Evolutionary conservation across 1,284 basidiomycete species (phyloP), one percentile per base, ranked within the genome.

Genomic region (Cystobasidium slooffiae): DNA sequence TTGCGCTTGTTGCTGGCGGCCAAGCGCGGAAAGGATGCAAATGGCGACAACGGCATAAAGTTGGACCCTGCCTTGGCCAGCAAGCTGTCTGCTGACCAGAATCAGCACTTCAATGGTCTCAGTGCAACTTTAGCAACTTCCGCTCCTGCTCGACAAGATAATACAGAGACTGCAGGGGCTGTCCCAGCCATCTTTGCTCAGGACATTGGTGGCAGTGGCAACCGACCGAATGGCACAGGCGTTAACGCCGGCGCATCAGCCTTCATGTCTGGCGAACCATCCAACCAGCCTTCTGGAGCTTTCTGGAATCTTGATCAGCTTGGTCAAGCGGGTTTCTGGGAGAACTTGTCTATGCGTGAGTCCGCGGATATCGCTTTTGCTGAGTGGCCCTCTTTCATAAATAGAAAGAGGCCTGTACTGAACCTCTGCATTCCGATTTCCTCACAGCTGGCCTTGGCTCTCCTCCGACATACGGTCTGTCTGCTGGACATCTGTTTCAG

Each of bases 21-120:
- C 72, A 80, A 80, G 67, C 70, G 62, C n/a, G 63, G 70, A 49
- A 85, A 85, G n/a, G 79, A 81, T n/a, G 78, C 80, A 8, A 83
- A 83, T 69, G 84, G 86, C 0, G 89, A 91, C 81, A 90, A 91
- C 80, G 81, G 89, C 56, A 89, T 86, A n/a, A 82, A 91, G n/a
- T 82, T 90, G 22, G 91, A 92, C 74, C 86, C 87, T 51, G 83
- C 80, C 39, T 83, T 92, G 20, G 83, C 92, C 68, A 90, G 88
- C 78, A 86, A 73, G 37, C 70, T 73, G 20, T 56, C 51, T 5
- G 49, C 63, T 22, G 37, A 37, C 2, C 51, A 73, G 24, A 37
- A 43, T 6, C 49, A 41, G 4, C 41, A 51, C 22, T 22, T 31
- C 12, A 43, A 51, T 16, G 69, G 69, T 41, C 18, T 69, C 22